Evolutionary conservation across 2,329 filamentous ascomycete species (phyloP).

Genomic region (Botryotinia calthae): DNA sequence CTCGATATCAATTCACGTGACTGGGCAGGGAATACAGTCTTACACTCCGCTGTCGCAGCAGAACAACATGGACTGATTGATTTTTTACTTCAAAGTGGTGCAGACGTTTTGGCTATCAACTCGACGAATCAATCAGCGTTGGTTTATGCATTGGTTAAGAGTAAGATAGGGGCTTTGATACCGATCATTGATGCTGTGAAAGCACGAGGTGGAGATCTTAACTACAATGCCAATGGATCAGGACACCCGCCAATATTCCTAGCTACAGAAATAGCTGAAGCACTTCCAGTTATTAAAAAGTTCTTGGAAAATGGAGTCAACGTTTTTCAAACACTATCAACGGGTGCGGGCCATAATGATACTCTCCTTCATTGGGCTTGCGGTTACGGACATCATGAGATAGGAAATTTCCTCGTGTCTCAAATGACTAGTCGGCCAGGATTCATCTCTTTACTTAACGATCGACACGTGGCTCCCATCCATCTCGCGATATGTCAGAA

Average conservation of each 20-base stretch:
- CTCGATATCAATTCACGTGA: slow-evolving; percentile 16
- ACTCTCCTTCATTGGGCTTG: slow-evolving; percentile 14
- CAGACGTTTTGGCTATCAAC: slow-evolving; percentile 1
- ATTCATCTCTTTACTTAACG: neutral
- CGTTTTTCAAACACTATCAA: neutral
- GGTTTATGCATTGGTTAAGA: slow-evolving; percentile 1
- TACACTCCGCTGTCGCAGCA: slow-evolving; percentile 9
- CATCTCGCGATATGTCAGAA: neutral
- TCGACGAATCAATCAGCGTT: slow-evolving; percentile 4
- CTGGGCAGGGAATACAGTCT: slow-evolving; percentile 13
- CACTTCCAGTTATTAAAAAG: neutral
- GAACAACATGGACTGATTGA: neutral
- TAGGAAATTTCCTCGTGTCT: slow-evolving; percentile 9
- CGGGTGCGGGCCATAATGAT: neutral
- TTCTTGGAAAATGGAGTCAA: neutral
- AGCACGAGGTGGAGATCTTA: slow-evolving; percentile 12
- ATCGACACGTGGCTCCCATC: neutral
- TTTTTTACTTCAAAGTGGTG: slow-evolving; percentile 1
- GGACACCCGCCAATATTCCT: slow-evolving; percentile 12
- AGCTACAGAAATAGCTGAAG: neutral
- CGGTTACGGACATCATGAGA: slow-evolving; percentile 6
- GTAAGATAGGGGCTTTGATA: neutral
- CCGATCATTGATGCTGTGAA: slow-evolving; percentile 2
- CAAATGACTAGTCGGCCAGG: slow-evolving; percentile 7
- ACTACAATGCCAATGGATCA: neutral